These are phyloP conservation scores for Pyropia yezoensis DNA, from an alignment of 23 red algal genomes.

Conservation along the genomic window DNA sequence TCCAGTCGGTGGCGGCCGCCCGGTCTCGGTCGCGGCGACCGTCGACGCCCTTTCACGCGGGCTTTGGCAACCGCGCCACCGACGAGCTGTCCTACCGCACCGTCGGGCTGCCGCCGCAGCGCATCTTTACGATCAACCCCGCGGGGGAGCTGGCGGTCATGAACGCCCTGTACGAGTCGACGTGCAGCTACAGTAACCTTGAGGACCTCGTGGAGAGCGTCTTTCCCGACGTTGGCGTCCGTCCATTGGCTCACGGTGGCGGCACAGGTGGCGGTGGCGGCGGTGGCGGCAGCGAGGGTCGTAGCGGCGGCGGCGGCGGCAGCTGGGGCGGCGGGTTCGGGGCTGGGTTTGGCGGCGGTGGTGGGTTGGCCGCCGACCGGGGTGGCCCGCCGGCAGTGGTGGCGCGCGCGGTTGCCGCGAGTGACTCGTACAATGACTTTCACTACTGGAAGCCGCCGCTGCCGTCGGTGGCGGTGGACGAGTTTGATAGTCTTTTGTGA, in stretches of 20 bases:
- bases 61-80: constrained; percentile 91
- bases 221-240: constrained; percentile 61
- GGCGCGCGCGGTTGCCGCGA: neutral
- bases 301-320: too few relatives aligned
- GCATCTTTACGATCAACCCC: constrained; percentile 88
- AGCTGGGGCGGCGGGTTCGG: too few relatives aligned
- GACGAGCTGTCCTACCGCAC: constrained; percentile 78
- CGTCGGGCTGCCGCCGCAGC: constrained; percentile 68
- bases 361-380: too few relatives aligned
- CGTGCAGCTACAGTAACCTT: constrained; percentile 51
- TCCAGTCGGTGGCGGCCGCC: too few relatives aligned
- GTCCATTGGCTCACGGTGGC: neutral
- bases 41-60: constrained; percentile 87
- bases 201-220: constrained; percentile 73
- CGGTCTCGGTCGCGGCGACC: too few relatives aligned
- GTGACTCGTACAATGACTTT: constrained; percentile 22
- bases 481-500: too few relatives aligned
- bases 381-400: neutral
- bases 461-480: neutral
- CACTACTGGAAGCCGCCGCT: constrained; percentile 31
- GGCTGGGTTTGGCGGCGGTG: too few relatives aligned
- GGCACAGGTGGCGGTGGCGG: too few relatives aligned
- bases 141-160: constrained; percentile 83
- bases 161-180: constrained; percentile 54
- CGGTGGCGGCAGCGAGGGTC: too few relatives aligned